Evolutionary conservation across 371 early-diverging fungal genomes (phyloP).

Genomic region (Mucor circinelloides): DNA sequence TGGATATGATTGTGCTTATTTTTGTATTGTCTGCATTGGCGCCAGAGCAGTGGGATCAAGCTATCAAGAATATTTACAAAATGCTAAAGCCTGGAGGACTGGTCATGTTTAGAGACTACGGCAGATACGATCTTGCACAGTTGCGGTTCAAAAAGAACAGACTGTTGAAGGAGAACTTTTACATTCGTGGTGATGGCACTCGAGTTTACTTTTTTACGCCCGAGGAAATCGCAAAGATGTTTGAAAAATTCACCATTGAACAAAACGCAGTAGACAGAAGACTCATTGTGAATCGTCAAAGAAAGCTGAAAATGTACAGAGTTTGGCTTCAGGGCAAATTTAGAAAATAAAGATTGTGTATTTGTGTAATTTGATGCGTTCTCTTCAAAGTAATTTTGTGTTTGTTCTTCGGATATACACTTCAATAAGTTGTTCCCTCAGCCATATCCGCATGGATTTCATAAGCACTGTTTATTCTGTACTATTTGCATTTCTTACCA

Average conservation of each 20-base stretch:
- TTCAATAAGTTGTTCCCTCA: no score
- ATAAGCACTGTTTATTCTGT: no score
- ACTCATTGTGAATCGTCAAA: constrained; percentile 92
- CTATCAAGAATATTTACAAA: constrained; percentile 67
- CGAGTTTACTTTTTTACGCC: constrained; percentile 68
- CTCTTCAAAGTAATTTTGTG: no score
- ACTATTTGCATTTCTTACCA: no score
- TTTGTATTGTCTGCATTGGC: constrained; percentile 86
- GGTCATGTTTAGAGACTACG: constrained; percentile 90
- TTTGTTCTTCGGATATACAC: no score
- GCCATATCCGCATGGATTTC: no score
- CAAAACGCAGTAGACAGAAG: constrained; percentile 93
- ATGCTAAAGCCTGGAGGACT: constrained; percentile 77
- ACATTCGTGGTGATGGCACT: constrained; percentile 88
- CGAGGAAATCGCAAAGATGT: constrained; percentile 59
- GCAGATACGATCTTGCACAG: constrained; percentile 85
- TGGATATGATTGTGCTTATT: constrained; percentile 80
- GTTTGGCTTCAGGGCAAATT: constrained; percentile 98
- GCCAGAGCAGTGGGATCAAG: constrained; percentile 77
- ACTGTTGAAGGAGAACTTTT: constrained; percentile 70
- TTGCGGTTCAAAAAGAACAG: constrained; percentile 74
- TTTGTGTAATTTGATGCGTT: not conserved
- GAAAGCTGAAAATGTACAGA: constrained; percentile 96
- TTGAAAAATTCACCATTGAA: constrained; percentile 65
- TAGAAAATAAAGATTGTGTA: constrained; percentile 56